These are phyloP conservation scores for Chenopodium berlandieri DNA, from an alignment of 148 eudicot species.

Conservation along the genomic window DNA sequence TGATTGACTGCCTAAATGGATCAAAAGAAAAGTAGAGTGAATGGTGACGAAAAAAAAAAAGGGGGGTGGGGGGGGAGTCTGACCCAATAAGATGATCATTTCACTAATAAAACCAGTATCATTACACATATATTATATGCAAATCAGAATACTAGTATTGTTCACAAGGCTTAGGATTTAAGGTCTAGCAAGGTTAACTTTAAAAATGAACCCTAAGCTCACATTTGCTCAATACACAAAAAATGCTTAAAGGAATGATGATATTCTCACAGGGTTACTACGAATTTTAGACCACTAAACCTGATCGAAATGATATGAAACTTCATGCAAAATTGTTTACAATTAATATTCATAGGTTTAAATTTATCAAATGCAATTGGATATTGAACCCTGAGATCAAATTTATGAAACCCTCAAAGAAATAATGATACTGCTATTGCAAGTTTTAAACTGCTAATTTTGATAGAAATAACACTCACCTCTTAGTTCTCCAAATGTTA, in stretches of 20 bases:
- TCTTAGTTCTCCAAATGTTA: constrained; percentile 84
- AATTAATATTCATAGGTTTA: neutral
- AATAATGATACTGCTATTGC: neutral
- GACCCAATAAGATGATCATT: neutral
- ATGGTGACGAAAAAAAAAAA: too few species aligned
- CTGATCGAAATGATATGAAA: neutral
- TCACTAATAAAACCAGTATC: neutral
- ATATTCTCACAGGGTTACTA: too few species aligned
- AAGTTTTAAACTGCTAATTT: neutral
- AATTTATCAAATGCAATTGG: neutral
- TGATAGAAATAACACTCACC: constrained; percentile 39
- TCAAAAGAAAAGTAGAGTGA: too few species aligned
- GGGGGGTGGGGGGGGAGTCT: neutral
- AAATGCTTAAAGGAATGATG: too few species aligned
- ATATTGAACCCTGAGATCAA: neutral
- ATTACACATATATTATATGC: neutral
- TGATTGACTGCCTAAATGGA: too few species aligned
- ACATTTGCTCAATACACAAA: too few species aligned
- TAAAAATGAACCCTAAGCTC: too few species aligned
- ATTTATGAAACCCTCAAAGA: neutral
- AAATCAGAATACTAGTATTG: neutral
- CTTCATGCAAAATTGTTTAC: neutral
- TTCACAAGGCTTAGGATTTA: neutral
- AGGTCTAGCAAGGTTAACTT: too few species aligned
- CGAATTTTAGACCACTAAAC: neutral